These are phyloP conservation scores for Fusarium nodosum DNA, from an alignment of 2,329 filamentous ascomycete species.

Conservation along the genomic window DNA sequence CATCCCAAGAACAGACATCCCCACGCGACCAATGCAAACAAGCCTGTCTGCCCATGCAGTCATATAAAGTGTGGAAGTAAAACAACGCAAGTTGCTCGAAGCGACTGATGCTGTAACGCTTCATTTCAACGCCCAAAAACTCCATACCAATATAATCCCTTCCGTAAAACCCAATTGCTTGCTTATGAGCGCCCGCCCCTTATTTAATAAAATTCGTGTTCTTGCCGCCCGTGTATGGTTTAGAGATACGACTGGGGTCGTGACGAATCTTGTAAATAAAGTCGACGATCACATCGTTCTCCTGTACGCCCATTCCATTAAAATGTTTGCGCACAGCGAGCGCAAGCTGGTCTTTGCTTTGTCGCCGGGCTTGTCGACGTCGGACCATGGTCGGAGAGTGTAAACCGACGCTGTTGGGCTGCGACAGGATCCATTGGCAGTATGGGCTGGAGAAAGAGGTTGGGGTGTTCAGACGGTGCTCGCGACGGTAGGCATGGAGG, in stretches of 20 bases:
- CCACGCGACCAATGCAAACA: slow-evolving; percentile 34
- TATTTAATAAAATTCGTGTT: slow-evolving; percentile 30
- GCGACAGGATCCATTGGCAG: slow-evolving; percentile 71
- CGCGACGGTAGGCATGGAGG: slow-evolving; percentile 81
- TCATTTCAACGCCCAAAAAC: slow-evolving; percentile 41
- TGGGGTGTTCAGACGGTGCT: slow-evolving; percentile 78
- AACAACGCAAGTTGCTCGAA: slow-evolving; percentile 20
- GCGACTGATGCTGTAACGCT: slow-evolving; percentile 24
- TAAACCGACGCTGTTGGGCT: slow-evolving; percentile 74
- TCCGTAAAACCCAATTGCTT: slow-evolving; percentile 20
- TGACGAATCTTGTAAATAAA: slow-evolving; percentile 76
- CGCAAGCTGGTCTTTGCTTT: slow-evolving; percentile 80
- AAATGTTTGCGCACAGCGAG: slow-evolving; percentile 84
- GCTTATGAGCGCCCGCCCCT: slow-evolving; percentile 1
- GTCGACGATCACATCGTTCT: slow-evolving; percentile 86
- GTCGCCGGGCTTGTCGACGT: slow-evolving; percentile 72
- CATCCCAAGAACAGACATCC: slow-evolving; percentile 25
- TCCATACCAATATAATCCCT: slow-evolving; percentile 36
- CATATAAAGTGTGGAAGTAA: slow-evolving; percentile 19
- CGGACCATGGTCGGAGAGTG: slow-evolving; percentile 83
- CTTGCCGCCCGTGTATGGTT: slow-evolving; percentile 35
- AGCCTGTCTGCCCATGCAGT: slow-evolving; percentile 30
- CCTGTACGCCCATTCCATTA: slow-evolving; percentile 81
- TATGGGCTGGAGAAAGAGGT: slow-evolving; percentile 76
- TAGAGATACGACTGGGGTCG: slow-evolving; percentile 50